Evolutionary conservation across 192 early-diverging fungal species (phyloP), one percentile per base, ranked within the genome.

Genomic region (Diversispora eburnea): DNA sequence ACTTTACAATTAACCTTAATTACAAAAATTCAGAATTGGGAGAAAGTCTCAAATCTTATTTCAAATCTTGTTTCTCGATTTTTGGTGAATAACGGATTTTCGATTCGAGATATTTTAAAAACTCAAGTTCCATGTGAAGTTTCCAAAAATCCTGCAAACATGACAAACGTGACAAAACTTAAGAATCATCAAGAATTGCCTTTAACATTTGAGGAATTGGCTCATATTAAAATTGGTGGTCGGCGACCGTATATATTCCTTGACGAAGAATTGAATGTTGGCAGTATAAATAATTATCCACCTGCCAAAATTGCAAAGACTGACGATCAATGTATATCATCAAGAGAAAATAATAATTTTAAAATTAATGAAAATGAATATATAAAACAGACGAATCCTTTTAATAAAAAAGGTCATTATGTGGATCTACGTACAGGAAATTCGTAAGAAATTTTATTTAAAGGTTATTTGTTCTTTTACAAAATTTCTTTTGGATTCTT

Each of bases 371-470:
- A 57, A 65, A 67, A 67, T 67, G 65, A 67, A 19, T 67, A 77
- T 71, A 19, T 74, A 49, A 73, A 70, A 25, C 84, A 81, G 81
- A 61, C 70, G 19, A 59, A 77, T 25, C 73, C 77, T 17, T 47
- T 43, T 42, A 22, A 49, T 13, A 61, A 58, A 69, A 47, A 45
- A 5, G 19, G 19, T 41, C 78, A 67, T 49, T 82, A 76, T 54
- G 71, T 82, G 19, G 77, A 82, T 46, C 72, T 41, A 4, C 46
- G 81, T 33, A 79, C 81, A 2, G 81, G 81, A 57, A 82, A 79
- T 48, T 82, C 81, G 81, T 82, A 77, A 51, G 80, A 64, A 54
- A 54, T 17, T 4, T 7, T 54, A 10, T 54, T 13, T 10, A 10
- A 54, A 17, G 0, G n/a, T 13, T 54, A 54, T 54, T 54, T 17